Evolutionary conservation across 2,329 filamentous ascomycete species (phyloP).

Genomic region (Neocatenulostroma microsporum): DNA sequence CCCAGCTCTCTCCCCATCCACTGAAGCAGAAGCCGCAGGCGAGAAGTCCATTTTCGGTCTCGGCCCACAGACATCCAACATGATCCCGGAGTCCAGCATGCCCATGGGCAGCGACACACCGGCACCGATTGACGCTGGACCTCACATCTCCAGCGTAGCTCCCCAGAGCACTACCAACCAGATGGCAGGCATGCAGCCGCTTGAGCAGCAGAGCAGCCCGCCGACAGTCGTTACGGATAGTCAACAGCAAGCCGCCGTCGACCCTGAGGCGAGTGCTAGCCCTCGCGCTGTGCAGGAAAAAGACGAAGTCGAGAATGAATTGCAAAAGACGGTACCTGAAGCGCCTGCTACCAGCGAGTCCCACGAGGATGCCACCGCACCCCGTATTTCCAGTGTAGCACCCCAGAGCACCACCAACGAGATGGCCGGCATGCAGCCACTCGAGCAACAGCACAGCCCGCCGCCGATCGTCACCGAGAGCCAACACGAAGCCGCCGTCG

Average conservation of each 20-base stretch:
- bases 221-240: conserved; percentile 23
- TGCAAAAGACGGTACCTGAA: conserved; percentile 52
- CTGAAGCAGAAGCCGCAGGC: conserved; percentile 32
- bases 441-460: conserved; percentile 43
- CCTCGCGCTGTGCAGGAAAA: conserved; percentile 66
- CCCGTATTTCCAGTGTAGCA: conserved; percentile 34
- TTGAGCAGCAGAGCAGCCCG: conserved; percentile 24
- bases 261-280: conserved; percentile 64
- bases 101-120: conserved; percentile 49
- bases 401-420: conserved; percentile 40
- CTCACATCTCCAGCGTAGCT: neutral
- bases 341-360: conserved; percentile 37
- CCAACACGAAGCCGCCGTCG: conserved; percentile 46
- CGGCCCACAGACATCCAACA: conserved; percentile 48
- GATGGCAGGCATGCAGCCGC: conserved; percentile 38
- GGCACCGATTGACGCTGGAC: conserved; percentile 9
- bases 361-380: neutral
- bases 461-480: conserved; percentile 58
- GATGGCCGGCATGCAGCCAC: conserved; percentile 39
- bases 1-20: conserved; percentile 39
- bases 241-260: conserved; percentile 31
- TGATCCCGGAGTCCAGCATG: conserved; percentile 77
- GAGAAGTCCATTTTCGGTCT: conserved; percentile 41
- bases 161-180: conserved; percentile 28
- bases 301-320: conserved; percentile 63